These are phyloP conservation scores for Colletotrichum orbiculare DNA, from an alignment of 2,329 filamentous ascomycete species.

Conservation along the genomic window DNA sequence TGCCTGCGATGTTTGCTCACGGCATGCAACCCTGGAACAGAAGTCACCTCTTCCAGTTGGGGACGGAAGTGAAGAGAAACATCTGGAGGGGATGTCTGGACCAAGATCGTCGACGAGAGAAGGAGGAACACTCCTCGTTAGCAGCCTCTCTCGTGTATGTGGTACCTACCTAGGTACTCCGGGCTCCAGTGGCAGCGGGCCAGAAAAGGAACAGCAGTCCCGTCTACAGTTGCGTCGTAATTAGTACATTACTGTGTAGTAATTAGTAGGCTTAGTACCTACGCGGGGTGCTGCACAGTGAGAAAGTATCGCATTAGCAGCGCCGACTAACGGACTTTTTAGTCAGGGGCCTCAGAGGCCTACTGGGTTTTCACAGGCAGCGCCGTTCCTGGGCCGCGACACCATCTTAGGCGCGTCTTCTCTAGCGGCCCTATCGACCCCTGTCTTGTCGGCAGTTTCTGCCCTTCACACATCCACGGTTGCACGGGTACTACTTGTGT, in stretches of 20 bases:
- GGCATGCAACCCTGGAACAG: constrained; percentile 8
- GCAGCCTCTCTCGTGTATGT: constrained; percentile 3
- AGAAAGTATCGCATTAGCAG: constrained; percentile 14
- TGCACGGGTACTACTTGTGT: neutral
- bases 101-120: constrained; percentile 21
- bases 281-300: neutral
- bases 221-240: too few species aligned
- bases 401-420: constrained; percentile 25
- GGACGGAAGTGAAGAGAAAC: neutral
- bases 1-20: constrained; percentile 2
- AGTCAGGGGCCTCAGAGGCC: constrained; percentile 30
- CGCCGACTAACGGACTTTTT: constrained; percentile 13
- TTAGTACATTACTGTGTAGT: too few species aligned
- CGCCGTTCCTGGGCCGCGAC: constrained; percentile 34
- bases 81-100: neutral
- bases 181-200: neutral
- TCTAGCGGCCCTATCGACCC: constrained; percentile 18
- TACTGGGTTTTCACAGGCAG: constrained; percentile 10
- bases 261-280: too few species aligned
- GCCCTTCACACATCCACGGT: constrained; percentile 13
- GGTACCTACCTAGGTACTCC: neutral
- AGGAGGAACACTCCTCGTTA: constrained; percentile 12
- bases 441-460: neutral
- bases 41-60: neutral
- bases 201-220: constrained; percentile 13